A percentile compares a stretch with the other conserved stretches of the same genome.
These are phyloP conservation scores for Diaporthe eres DNA, from an alignment of 2,329 filamentous ascomycete species.

Conservation along the genomic window DNA sequence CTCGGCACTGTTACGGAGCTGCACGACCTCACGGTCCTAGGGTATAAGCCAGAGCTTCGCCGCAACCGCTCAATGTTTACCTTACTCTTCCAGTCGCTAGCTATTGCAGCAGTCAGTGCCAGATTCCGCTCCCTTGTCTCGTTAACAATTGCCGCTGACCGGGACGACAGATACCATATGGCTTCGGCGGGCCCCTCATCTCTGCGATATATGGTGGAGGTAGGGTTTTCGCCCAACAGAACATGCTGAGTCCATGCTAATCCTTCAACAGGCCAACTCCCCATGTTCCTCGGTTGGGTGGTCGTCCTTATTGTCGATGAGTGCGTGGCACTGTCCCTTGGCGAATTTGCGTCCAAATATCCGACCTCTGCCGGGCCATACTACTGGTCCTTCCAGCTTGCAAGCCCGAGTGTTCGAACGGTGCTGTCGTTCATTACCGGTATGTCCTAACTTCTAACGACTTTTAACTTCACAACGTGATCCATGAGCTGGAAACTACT, in stretches of 20 bases:
- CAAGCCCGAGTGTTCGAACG: conserved; percentile 56
- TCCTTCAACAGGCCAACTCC: conserved; percentile 58
- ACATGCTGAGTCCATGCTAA: background rate
- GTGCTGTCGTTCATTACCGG: conserved; percentile 63
- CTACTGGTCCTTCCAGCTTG: conserved; percentile 68
- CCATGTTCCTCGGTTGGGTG: conserved; percentile 71
- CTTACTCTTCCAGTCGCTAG: conserved; percentile 72
- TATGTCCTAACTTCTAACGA: background rate
- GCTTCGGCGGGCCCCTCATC: conserved; percentile 56
- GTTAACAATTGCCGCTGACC: background rate
- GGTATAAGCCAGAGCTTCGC: conserved; percentile 70
- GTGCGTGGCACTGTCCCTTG: conserved; percentile 64
- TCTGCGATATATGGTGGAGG: conserved; percentile 56
- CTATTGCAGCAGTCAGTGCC: conserved; percentile 65
- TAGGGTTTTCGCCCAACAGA: conserved; percentile 40
- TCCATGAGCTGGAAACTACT: rapidly evolving
- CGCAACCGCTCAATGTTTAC: conserved; percentile 73
- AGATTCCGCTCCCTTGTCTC: background rate
- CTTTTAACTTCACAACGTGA: rapidly evolving
- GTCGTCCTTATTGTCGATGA: conserved; percentile 67
- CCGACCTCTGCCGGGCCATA: conserved; percentile 67
- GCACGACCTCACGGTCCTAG: conserved; percentile 57
- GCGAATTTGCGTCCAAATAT: conserved; percentile 65
- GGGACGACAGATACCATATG: conserved; percentile 63
- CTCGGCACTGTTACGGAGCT: conserved; percentile 45